These are phyloP conservation scores for Bretschneidera sinensis DNA, from an alignment of 345 rosid species.

Conservation along the genomic window DNA sequence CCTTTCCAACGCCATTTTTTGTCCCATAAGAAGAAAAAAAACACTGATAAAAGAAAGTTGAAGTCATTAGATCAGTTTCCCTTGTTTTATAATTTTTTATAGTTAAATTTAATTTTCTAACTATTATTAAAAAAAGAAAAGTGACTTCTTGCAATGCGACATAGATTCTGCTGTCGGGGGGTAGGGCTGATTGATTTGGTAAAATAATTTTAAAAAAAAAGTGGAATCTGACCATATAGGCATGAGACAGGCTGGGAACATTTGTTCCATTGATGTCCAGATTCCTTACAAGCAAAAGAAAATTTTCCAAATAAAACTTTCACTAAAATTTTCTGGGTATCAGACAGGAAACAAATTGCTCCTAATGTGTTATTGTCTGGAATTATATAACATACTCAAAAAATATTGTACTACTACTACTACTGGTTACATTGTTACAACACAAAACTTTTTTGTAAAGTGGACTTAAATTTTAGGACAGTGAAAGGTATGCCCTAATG, in stretches of 20 bases:
- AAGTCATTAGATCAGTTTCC: too few relatives aligned
- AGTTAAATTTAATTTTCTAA: neutral
- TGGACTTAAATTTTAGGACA: too few relatives aligned
- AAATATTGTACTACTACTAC: too few relatives aligned
- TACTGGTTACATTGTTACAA: too few relatives aligned
- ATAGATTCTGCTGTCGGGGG: constrained; percentile 36
- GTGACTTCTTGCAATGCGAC: constrained; percentile 27
- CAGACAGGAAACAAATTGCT: constrained; percentile 4
- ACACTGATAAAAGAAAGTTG: too few relatives aligned
- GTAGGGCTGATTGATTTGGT: constrained; percentile 18
- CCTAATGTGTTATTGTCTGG: constrained; percentile 23
- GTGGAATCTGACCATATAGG: constrained; percentile 27
- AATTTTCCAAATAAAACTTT: constrained; percentile 13
- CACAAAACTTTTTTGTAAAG: too few relatives aligned
- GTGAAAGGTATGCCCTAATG: neutral
- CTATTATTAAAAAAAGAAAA: neutral
- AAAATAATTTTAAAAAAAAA: constrained; percentile 24
- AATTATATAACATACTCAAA: too few relatives aligned
- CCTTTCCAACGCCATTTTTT: constrained; percentile 7
- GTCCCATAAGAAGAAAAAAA: neutral
- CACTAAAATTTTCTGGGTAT: neutral
- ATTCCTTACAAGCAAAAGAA: constrained; percentile 10
- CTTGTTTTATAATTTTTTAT: too few relatives aligned
- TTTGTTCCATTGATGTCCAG: constrained; percentile 24
- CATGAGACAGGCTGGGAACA: constrained; percentile 25